Percentiles rank a stretch among this genome's conserved stretches.
These are phyloP conservation scores for Ustilago xerochloae DNA, from an alignment of 1,284 basidiomycete species.

Conservation along the genomic window DNA sequence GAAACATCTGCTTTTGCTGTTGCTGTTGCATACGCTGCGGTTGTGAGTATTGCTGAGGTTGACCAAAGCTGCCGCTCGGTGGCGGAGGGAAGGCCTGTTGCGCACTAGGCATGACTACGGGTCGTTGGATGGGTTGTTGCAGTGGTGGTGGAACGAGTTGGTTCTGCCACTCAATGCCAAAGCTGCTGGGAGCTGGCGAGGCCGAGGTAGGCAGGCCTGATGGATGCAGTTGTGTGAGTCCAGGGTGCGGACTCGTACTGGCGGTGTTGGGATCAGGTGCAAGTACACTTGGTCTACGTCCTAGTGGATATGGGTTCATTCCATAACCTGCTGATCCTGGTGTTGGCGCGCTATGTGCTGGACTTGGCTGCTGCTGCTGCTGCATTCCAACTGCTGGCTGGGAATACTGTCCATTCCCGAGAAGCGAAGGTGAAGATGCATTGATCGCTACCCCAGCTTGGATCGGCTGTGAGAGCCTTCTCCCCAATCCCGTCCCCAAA, in stretches of 20 bases:
- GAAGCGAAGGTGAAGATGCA: too few species aligned
- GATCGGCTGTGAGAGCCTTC: background rate
- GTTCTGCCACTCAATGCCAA: constrained; percentile 4
- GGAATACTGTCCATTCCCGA: too few species aligned
- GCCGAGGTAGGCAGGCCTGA: constrained; percentile 1
- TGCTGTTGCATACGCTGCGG: background rate
- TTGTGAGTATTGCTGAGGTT: background rate
- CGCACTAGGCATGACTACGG: too few species aligned
- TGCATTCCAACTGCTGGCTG: background rate
- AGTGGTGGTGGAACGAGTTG: background rate
- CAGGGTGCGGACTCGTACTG: background rate
- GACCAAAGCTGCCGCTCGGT: background rate
- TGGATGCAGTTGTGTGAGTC: background rate
- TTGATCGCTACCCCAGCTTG: too few species aligned
- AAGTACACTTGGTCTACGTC: constrained; percentile 8
- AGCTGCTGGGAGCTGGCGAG: constrained; percentile 1
- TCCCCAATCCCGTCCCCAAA: too few species aligned
- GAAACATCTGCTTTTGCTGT: background rate
- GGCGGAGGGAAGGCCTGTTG: background rate
- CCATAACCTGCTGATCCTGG: background rate
- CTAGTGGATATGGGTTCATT: background rate
- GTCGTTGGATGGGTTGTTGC: background rate
- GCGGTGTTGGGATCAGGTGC: background rate
- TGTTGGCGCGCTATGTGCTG: constrained; percentile 11
- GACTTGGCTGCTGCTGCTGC: constrained; percentile 11